Evolutionary conservation across 192 early-diverging fungal genomes (phyloP).

Genomic region (Fimicolochytrium jonesii): DNA sequence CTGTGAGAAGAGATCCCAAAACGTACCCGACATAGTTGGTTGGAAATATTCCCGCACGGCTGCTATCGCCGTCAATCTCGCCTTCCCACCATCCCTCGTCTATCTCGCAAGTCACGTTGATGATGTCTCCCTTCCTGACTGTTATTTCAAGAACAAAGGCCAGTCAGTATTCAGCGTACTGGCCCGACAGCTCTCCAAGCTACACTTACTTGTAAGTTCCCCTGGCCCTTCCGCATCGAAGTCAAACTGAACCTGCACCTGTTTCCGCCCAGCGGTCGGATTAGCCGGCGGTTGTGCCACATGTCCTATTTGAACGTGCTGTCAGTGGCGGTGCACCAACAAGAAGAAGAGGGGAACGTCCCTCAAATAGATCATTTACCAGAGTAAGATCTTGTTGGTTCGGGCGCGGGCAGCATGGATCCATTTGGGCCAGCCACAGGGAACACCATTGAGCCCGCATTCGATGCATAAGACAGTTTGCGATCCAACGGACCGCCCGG

Average conservation of each 20-base stretch:
- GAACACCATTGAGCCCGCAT: constrained; percentile 26
- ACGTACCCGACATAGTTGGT: constrained; percentile 82
- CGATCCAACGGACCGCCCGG: constrained; percentile 6
- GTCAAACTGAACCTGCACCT: constrained; percentile 69
- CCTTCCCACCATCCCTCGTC: constrained; percentile 97
- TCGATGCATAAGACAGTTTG: constrained; percentile 26
- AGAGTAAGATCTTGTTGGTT: constrained; percentile 7
- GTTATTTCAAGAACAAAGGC: no score
- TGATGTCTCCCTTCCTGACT: constrained; percentile 80
- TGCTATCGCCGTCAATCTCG: constrained; percentile 62
- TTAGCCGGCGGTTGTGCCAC: no score
- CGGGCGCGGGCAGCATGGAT: constrained; percentile 11
- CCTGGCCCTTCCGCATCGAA: constrained; percentile 76
- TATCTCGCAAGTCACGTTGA: constrained; percentile 78
- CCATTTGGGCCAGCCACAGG: constrained; percentile 24
- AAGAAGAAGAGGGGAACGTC: no score
- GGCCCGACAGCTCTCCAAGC: no score
- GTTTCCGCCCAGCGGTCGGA: constrained; percentile 35
- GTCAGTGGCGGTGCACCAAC: no score
- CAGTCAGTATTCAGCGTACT: no score
- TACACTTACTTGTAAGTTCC: constrained; percentile 59
- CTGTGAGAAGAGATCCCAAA: constrained; percentile 16
- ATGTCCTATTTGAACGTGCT: no score
- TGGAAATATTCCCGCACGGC: constrained; percentile 85
- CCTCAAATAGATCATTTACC: no score